phyloP scores from a whole-genome alignment of 352 stramenopile species.

The Pythium diclinum region DNA sequence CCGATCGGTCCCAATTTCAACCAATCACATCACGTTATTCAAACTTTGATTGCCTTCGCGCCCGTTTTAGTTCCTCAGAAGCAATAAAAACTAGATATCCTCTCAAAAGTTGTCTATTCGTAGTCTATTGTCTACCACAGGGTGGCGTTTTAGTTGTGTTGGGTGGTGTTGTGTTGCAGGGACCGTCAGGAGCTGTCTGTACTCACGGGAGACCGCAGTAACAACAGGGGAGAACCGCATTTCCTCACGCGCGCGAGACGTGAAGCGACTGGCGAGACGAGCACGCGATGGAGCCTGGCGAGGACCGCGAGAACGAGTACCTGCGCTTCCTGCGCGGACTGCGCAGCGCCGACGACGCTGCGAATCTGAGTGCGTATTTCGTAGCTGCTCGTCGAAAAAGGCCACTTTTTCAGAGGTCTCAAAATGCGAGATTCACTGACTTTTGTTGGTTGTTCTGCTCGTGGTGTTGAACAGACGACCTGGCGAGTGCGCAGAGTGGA shows the following conservation, averaged over 20 bases:
- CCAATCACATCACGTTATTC: slow-evolving; percentile 21
- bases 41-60: not conserved
- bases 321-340: slow-evolving; percentile 73
- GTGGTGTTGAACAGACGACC: slow-evolving; percentile 36
- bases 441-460: not conserved
- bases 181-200: not conserved
- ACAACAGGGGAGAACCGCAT: not conserved
- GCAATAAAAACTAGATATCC: not conserved
- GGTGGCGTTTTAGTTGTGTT: not conserved
- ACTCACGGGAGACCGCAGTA: not conserved
- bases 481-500: slow-evolving; percentile 45
- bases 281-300: slow-evolving; percentile 24
- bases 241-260: not conserved
- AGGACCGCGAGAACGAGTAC: slow-evolving; percentile 62
- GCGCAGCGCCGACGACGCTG: slow-evolving; percentile 46
- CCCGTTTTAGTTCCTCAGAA: not conserved
- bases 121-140: not conserved
- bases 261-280: not conserved
- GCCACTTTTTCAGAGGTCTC: not conserved
- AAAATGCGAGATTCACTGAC: slow-evolving; percentile 1
- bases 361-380: slow-evolving; percentile 20
- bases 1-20: slow-evolving; percentile 10
- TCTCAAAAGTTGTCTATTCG: not conserved
- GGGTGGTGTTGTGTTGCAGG: not conserved
- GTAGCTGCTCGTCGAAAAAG: not conserved